Conservation (phyloP, 352 stramenopile species). For the Phytophthora rubi region DNA sequence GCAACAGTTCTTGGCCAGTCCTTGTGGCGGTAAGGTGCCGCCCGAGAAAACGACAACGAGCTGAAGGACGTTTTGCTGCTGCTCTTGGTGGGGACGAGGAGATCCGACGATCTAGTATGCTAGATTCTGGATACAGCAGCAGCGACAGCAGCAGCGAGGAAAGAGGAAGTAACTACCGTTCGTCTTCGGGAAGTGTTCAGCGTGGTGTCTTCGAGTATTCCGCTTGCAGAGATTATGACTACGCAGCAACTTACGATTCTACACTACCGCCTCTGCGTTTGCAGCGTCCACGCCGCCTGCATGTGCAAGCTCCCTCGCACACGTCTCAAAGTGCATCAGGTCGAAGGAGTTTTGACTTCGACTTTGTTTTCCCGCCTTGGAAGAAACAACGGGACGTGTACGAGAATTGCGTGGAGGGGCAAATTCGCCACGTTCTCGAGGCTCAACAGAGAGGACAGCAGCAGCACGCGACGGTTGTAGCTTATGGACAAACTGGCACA, state of each 20-base stretch:
- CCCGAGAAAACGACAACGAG: conserved; percentile 34
- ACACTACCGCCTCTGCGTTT: conserved; percentile 27
- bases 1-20: conserved; percentile 35
- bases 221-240: conserved; percentile 12
- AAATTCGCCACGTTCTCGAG: conserved; percentile 53
- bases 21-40: conserved; percentile 69
- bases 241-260: conserved; percentile 18
- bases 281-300: conserved; percentile 33
- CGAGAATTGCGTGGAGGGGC: conserved; percentile 38
- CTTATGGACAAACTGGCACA: conserved; percentile 78
- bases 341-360: conserved; percentile 68
- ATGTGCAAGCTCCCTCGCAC: conserved; percentile 28
- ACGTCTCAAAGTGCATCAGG: conserved; percentile 9
- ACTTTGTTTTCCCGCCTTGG: conserved; percentile 63
- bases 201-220: conserved; percentile 42
- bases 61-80: conserved; percentile 12
- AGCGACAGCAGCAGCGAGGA: conserved; percentile 13
- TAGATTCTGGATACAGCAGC: conserved; percentile 20
- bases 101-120: conserved; percentile 2
- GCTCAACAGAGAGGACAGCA: conserved; percentile 24
- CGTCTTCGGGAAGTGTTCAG: conserved; percentile 20
- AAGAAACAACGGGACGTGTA: conserved; percentile 65
- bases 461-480: conserved; percentile 59
- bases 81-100: conserved; percentile 13
- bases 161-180: conserved; percentile 6